Evolutionary conservation across 2,329 filamentous ascomycete genomes (phyloP).

Genomic region (Pseudogymnoascus sp.): DNA sequence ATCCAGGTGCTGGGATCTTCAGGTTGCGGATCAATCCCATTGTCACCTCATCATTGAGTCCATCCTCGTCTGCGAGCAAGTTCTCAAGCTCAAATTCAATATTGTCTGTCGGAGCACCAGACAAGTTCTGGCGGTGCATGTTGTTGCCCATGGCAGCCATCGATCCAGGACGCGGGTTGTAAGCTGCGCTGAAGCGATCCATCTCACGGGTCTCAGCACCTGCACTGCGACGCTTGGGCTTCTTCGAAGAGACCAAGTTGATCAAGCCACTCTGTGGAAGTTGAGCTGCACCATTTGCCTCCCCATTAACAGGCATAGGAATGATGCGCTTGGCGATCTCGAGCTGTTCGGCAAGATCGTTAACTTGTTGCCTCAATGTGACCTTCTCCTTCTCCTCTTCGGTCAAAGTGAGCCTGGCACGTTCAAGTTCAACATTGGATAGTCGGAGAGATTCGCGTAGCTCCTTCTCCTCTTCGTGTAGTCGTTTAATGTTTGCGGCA

Average conservation of each 20-base stretch:
- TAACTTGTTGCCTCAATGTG: constrained; percentile 77
- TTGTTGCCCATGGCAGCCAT: constrained; percentile 73
- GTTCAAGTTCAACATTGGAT: constrained; percentile 74
- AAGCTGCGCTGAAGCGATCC: constrained; percentile 85
- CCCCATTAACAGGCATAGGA: constrained; percentile 59
- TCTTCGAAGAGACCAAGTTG: constrained; percentile 95
- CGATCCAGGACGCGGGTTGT: constrained; percentile 90
- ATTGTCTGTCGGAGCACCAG: constrained; percentile 71
- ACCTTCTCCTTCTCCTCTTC: constrained; percentile 79
- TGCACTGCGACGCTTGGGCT: constrained; percentile 88
- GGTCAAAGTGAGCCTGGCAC: constrained; percentile 64
- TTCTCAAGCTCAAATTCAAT: constrained; percentile 93
- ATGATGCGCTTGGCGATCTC: constrained; percentile 66
- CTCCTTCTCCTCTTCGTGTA: constrained; percentile 88
- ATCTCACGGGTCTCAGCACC: constrained; percentile 76
- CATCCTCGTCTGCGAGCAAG: constrained; percentile 89
- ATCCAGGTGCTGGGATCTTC: constrained; percentile 85
- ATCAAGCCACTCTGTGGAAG: constrained; percentile 69
- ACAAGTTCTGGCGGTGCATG: constrained; percentile 60
- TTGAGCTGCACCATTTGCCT: constrained; percentile 56
- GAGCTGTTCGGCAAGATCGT: constrained; percentile 85
- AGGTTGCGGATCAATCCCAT: constrained; percentile 93
- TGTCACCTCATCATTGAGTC: constrained; percentile 92
- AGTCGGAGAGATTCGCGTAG: constrained; percentile 74
- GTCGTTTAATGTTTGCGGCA: constrained; percentile 77